phyloP scores from a whole-genome alignment of 768 basidiomycete species.

The Pleurotus pulmonarius region DNA sequence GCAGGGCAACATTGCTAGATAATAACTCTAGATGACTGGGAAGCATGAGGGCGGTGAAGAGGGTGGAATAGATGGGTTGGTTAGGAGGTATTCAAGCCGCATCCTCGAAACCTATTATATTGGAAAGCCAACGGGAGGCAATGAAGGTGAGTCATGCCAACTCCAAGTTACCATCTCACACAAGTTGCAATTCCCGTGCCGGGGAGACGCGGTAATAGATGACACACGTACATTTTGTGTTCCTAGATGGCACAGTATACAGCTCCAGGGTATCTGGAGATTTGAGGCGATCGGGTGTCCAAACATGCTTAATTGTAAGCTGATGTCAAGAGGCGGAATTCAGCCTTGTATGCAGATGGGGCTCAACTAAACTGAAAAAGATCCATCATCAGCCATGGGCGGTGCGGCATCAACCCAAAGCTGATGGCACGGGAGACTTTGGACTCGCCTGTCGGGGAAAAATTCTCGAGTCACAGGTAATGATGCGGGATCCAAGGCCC shows the following conservation, averaged over 20 bases:
- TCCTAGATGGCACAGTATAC: conserved; percentile 1
- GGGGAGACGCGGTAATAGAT: conserved; percentile 6
- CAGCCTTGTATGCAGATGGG: background rate
- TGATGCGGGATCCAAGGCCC: background rate
- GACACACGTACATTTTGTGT: background rate
- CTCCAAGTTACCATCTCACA: conserved; percentile 7
- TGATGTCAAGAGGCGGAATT: conserved; percentile 2
- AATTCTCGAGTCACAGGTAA: no score
- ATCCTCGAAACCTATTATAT: background rate
- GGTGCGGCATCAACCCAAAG: background rate
- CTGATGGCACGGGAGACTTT: background rate
- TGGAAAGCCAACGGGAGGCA: background rate
- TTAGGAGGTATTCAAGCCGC: background rate
- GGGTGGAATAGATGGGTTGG: background rate
- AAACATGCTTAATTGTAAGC: background rate
- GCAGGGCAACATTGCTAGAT: background rate
- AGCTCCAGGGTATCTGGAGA: background rate
- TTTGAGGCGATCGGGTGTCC: background rate
- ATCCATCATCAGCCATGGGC: conserved; percentile 3
- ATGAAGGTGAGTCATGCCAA: conserved; percentile 9
- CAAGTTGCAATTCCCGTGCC: background rate
- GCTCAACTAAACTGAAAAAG: background rate
- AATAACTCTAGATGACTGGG: conserved; percentile 3
- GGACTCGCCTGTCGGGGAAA: no score
- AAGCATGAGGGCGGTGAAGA: background rate